Evolutionary conservation across 2,329 filamentous ascomycete species (phyloP).

Genomic region (Exophiala bonariae): DNA sequence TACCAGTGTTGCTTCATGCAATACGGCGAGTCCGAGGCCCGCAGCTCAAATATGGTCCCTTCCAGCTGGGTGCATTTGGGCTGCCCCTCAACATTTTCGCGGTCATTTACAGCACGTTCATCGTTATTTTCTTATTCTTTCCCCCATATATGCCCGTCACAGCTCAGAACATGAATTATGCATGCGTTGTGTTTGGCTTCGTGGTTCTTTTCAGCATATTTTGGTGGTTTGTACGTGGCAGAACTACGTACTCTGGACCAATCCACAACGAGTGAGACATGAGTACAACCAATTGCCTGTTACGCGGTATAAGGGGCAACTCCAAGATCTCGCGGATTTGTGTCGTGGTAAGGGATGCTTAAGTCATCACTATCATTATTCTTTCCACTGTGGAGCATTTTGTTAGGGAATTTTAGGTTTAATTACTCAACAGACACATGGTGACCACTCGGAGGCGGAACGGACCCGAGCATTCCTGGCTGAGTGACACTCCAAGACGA

Average conservation of each 20-base stretch:
- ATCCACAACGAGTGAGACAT: too few relatives aligned
- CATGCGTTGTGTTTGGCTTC: slow-evolving; percentile 18
- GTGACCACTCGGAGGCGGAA: too few relatives aligned
- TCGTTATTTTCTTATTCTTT: slow-evolving; percentile 36
- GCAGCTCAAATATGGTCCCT: slow-evolving; percentile 30
- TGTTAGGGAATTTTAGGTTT: too few relatives aligned
- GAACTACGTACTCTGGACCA: slow-evolving; percentile 20
- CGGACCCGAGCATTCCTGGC: too few relatives aligned
- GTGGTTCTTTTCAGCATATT: slow-evolving; percentile 20
- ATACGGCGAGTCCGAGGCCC: slow-evolving; percentile 10
- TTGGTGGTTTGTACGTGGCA: slow-evolving; percentile 17
- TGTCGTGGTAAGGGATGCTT: too few relatives aligned
- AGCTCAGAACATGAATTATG: slow-evolving; percentile 36
- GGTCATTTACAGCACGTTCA: slow-evolving; percentile 33
- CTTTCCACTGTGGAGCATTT: too few relatives aligned
- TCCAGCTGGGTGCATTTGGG: slow-evolving; percentile 32
- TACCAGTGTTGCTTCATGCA: slow-evolving; percentile 18
- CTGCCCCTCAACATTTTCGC: slow-evolving; percentile 33
- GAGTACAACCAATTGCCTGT: too few relatives aligned
- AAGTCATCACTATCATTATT: too few relatives aligned
- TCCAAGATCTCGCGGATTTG: too few relatives aligned
- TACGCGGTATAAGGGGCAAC: too few relatives aligned
- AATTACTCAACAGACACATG: too few relatives aligned
- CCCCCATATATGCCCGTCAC: slow-evolving; percentile 36
- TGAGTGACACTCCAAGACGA: too few relatives aligned